A percentile compares a stretch with the other conserved stretches of the same genome.
Evolutionary conservation across 1,139 yeast species (phyloP).

Genomic region (Hansenula lynferdii): DNA sequence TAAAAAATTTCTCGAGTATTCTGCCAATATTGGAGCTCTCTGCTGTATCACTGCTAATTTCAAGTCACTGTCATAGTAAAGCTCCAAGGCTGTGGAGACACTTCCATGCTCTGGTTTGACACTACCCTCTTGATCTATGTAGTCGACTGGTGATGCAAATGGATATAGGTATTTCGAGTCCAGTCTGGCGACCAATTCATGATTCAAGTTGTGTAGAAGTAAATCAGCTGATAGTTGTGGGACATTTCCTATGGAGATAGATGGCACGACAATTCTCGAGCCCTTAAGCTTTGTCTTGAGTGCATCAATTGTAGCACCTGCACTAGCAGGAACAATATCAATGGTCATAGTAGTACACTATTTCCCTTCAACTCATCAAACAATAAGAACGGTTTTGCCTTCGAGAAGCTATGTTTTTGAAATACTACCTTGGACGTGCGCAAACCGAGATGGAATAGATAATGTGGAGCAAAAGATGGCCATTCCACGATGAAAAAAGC

Average conservation of each 20-base stretch:
- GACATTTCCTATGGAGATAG: conserved; percentile 83
- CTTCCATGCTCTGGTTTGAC: conserved; percentile 17
- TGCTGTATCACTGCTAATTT: conserved; percentile 66
- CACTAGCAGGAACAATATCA: not conserved
- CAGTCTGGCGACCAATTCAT: conserved; percentile 47
- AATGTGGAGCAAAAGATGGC: too few relatives aligned
- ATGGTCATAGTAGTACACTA: not conserved
- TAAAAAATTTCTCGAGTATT: conserved; percentile 43
- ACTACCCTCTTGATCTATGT: conserved; percentile 18
- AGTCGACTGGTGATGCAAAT: conserved; percentile 76
- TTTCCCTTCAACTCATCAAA: too few relatives aligned
- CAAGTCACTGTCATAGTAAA: conserved; percentile 36
- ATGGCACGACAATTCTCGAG: conserved; percentile 51
- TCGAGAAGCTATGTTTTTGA: too few relatives aligned
- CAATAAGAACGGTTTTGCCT: too few relatives aligned
- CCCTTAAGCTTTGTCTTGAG: not conserved
- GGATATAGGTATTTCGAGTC: conserved; percentile 69
- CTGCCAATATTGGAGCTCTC: conserved; percentile 78
- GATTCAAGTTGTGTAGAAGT: conserved; percentile 55
- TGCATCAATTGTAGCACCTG: not conserved
- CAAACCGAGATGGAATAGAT: too few relatives aligned
- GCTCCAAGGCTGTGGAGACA: conserved; percentile 58
- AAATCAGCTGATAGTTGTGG: conserved; percentile 82
- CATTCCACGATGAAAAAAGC: too few relatives aligned
- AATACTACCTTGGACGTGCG: too few relatives aligned